Conservation (phyloP, 805 yeast species). For the Saturnispora kantuleensis region DNA sequence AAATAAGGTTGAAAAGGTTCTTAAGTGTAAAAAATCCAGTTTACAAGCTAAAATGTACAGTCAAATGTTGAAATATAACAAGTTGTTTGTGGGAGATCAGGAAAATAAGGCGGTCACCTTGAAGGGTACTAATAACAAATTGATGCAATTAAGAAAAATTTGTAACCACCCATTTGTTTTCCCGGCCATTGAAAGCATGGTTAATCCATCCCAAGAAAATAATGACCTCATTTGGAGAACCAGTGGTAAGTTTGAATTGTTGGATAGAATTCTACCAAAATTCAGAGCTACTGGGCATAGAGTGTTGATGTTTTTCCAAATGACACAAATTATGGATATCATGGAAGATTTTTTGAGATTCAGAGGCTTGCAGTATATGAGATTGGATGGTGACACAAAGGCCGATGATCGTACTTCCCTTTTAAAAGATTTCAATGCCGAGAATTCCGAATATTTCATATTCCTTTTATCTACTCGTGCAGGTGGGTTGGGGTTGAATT, state of each 20-base stretch:
- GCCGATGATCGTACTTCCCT: slow-evolving; percentile 74
- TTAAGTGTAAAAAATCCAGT: slow-evolving; percentile 69
- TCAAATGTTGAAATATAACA: slow-evolving; percentile 67
- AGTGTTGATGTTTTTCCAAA: slow-evolving; percentile 75
- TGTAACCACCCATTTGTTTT: slow-evolving; percentile 85
- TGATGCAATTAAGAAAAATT: slow-evolving; percentile 78
- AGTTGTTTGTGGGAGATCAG: slow-evolving; percentile 53
- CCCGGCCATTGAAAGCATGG: slow-evolving; percentile 66
- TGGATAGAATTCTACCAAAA: slow-evolving; percentile 69
- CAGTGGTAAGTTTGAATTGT: slow-evolving; percentile 71
- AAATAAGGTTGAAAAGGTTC: slow-evolving; percentile 71
- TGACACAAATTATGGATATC: slow-evolving; percentile 85
- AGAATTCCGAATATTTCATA: slow-evolving; percentile 67
- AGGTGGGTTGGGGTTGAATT: slow-evolving; percentile 79
- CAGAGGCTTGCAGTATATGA: slow-evolving; percentile 56
- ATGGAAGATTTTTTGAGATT: slow-evolving; percentile 76
- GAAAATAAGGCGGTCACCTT: slow-evolving; percentile 50
- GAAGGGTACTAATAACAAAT: slow-evolving; percentile 70
- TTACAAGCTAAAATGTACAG: slow-evolving; percentile 62
- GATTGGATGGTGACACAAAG: slow-evolving; percentile 76
- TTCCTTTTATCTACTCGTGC: slow-evolving; percentile 78
- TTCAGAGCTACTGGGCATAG: slow-evolving; percentile 67
- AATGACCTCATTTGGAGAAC: slow-evolving; percentile 65
- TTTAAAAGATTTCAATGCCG: slow-evolving; percentile 67
- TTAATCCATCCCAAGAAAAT: slow-evolving; percentile 53